A percentile compares a stretch with the other conserved stretches of the same genome.
These are phyloP conservation scores for Lyophyllum atratum DNA, from an alignment of 768 basidiomycete genomes.

Conservation along the genomic window DNA sequence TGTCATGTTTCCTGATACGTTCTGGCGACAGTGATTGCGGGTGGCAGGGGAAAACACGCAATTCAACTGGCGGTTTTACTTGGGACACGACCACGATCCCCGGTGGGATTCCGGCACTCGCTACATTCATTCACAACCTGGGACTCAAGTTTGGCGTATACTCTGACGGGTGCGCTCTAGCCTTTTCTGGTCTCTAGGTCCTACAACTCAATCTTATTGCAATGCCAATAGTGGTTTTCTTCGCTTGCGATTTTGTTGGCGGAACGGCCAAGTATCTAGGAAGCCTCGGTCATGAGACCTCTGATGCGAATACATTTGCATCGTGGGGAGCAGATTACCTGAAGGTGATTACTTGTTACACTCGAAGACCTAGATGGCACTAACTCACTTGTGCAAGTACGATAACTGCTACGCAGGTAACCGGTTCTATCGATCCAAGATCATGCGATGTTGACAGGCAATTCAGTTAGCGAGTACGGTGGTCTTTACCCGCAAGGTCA, in stretches of 20 bases:
- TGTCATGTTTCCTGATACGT: not conserved
- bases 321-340: slow-evolving; percentile 52
- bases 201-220: not conserved
- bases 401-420: slow-evolving; percentile 52
- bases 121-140: slow-evolving; percentile 36
- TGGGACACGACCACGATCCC: slow-evolving; percentile 44
- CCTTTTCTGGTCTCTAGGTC: not conserved
- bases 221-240: slow-evolving; percentile 40
- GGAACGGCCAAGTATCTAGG: slow-evolving; percentile 47
- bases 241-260: slow-evolving; percentile 46
- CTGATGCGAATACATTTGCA: slow-evolving; percentile 49
- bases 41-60: slow-evolving; percentile 47
- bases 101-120: slow-evolving; percentile 38
- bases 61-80: slow-evolving; percentile 42
- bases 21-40: slow-evolving; percentile 41
- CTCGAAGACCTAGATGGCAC: not conserved
- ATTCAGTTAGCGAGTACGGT: slow-evolving; percentile 30
- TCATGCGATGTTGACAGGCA: not conserved
- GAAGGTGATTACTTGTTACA: slow-evolving; percentile 25
- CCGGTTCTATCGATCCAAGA: not conserved
- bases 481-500: too few relatives aligned
- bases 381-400: slow-evolving; percentile 28
- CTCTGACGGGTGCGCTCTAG: slow-evolving; percentile 44
- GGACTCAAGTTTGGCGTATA: slow-evolving; percentile 66
- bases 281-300: slow-evolving; percentile 45